Conservation (phyloP, 1,139 yeast genomes). For the Protomyces lactucae-debilis region DNA sequence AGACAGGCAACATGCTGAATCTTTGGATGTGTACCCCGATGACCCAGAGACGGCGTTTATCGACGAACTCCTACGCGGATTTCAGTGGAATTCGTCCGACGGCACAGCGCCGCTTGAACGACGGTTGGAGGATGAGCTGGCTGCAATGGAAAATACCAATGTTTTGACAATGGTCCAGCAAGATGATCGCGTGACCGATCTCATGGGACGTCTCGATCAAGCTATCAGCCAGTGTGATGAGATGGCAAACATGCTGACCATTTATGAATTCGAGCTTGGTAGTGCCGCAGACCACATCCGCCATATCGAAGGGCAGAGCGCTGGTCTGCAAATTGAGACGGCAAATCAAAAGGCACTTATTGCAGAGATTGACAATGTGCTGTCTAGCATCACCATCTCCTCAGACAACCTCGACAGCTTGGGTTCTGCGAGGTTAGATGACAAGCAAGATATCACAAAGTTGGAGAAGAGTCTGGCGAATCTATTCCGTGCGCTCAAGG, state of each 20-base stretch:
- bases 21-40: not conserved
- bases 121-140: conserved; percentile 53
- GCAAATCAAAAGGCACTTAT: conserved; percentile 72
- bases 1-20: not conserved
- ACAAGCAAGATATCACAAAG: conserved; percentile 42
- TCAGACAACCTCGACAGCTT: conserved; percentile 52
- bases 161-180: conserved; percentile 48
- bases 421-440: conserved; percentile 41
- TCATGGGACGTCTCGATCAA: conserved; percentile 44
- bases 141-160: conserved; percentile 54
- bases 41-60: conserved; percentile 22
- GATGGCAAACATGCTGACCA: conserved; percentile 52
- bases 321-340: conserved; percentile 78
- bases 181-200: conserved; percentile 45
- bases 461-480: conserved; percentile 58
- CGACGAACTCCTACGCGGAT: conserved; percentile 49
- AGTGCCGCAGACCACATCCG: conserved; percentile 63
- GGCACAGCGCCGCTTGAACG: conserved; percentile 54
- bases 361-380: conserved; percentile 61
- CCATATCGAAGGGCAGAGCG: conserved; percentile 67
- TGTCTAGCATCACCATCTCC: conserved; percentile 65
- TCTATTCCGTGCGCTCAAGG: conserved; percentile 59
- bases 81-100: conserved; percentile 67
- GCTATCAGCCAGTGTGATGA: conserved; percentile 55
- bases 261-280: conserved; percentile 56